phyloP scores from a whole-genome alignment of 164 flowering plant species.

The Stephania yunnanensis region DNA sequence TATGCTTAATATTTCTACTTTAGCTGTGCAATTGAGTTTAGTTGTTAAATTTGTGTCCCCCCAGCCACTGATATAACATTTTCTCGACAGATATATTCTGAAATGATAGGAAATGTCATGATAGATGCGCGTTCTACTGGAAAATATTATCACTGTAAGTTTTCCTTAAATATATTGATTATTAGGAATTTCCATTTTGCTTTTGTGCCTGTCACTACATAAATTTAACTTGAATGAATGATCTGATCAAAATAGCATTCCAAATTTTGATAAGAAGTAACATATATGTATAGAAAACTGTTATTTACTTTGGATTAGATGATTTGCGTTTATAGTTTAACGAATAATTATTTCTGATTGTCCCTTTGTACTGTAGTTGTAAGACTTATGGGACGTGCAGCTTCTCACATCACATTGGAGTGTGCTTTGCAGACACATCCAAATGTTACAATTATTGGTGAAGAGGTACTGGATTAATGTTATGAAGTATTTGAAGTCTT shows the following conservation, averaged over 20 bases:
- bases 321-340: background rate
- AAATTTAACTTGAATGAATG: background rate
- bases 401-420: constrained; percentile 95
- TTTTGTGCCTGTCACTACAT: background rate
- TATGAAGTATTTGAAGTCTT: background rate
- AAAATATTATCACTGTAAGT: constrained; percentile 96
- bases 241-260: background rate
- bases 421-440: constrained; percentile 99
- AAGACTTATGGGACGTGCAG: constrained; percentile 98
- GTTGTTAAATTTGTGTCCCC: background rate
- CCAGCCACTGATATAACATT: background rate
- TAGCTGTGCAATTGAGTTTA: background rate
- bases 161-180: background rate
- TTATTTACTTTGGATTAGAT: too few relatives aligned
- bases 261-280: background rate
- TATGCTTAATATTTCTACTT: background rate
- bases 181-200: background rate
- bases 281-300: too few relatives aligned
- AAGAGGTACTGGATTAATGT: constrained; percentile 54
- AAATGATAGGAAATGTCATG: constrained; percentile 99
- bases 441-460: constrained; percentile 85
- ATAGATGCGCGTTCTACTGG: constrained; percentile 98
- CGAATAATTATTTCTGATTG: constrained; percentile 41
- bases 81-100: constrained; percentile 63
- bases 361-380: constrained; percentile 97